Evolutionary conservation across 345 rosid species (phyloP).

Genomic region (Salix arbutifolia): DNA sequence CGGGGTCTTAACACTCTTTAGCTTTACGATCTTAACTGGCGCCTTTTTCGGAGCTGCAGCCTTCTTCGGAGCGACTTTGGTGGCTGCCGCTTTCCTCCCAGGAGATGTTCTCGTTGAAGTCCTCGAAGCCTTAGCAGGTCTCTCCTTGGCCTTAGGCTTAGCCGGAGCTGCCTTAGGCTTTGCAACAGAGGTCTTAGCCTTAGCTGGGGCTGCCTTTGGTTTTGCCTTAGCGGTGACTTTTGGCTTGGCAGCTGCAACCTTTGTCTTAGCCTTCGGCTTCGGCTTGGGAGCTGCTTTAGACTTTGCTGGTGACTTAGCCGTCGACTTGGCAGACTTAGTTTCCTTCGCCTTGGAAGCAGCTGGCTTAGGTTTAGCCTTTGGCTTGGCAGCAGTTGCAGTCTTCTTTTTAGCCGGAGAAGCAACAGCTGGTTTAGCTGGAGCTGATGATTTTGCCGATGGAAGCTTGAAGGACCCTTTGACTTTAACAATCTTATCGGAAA

Average conservation of each 20-base stretch:
- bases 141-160: constrained; percentile 40
- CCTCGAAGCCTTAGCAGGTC: constrained; percentile 59
- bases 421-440: constrained; percentile 1
- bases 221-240: constrained; percentile 19
- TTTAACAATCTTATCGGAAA: constrained; percentile 58
- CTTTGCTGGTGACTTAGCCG: constrained; percentile 29
- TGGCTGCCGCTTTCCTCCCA: constrained; percentile 45
- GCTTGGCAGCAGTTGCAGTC: constrained; percentile 12
- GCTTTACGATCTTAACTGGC: constrained; percentile 50
- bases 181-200: constrained; percentile 28
- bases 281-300: constrained; percentile 29
- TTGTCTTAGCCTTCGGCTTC: constrained; percentile 39
- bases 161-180: constrained; percentile 49
- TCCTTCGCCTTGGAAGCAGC: constrained; percentile 22
- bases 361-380: constrained; percentile 35
- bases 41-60: constrained; percentile 29
- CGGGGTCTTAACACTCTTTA: constrained; percentile 52
- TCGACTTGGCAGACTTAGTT: constrained; percentile 29
- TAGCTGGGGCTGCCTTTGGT: constrained; percentile 19
- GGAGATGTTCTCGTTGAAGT: constrained; percentile 64
- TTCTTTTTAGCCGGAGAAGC: constrained; percentile 28
- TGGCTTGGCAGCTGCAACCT: constrained; percentile 32
- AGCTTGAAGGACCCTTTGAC: constrained; percentile 74
- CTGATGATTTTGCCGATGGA: constrained; percentile 34
- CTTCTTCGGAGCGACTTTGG: constrained; percentile 42